A percentile compares a stretch with the other conserved stretches of the same genome.
These are phyloP conservation scores for Rhazya stricta DNA, from an alignment of 257 asterid species.

Conservation along the genomic window DNA sequence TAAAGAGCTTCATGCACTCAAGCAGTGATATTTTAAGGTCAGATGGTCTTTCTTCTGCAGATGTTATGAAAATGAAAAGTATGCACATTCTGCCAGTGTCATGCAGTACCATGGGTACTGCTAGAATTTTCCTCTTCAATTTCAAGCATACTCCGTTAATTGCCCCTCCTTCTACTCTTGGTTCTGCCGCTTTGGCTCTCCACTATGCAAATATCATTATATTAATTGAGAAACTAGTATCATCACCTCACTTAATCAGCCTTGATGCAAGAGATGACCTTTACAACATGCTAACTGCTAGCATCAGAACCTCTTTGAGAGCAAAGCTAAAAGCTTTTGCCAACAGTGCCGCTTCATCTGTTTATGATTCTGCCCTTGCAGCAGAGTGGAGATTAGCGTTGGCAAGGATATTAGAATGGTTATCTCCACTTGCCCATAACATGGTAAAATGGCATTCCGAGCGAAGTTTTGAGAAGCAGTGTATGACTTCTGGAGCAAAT, in stretches of 20 bases:
- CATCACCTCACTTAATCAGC: constrained; percentile 56
- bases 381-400: constrained; percentile 54
- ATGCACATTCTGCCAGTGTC: constrained; percentile 14
- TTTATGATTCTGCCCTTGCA: constrained; percentile 47
- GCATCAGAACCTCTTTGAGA: constrained; percentile 50
- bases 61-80: constrained; percentile 17
- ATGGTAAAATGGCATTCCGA: constrained; percentile 75
- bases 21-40: constrained; percentile 38
- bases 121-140: constrained; percentile 29
- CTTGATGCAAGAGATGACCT: constrained; percentile 75
- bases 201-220: constrained; percentile 65
- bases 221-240: constrained; percentile 56
- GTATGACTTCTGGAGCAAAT: constrained; percentile 43
- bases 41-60: constrained; percentile 21
- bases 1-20: constrained; percentile 37
- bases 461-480: constrained; percentile 60
- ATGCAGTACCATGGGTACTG: constrained; percentile 11
- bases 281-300: constrained; percentile 62
- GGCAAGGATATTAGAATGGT: constrained; percentile 58
- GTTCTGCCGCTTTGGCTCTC: constrained; percentile 58
- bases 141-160: constrained; percentile 35
- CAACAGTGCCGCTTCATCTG: constrained; percentile 29
- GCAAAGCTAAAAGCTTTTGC: constrained; percentile 37
- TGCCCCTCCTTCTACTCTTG: constrained; percentile 50
- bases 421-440: constrained; percentile 73